Evolutionary conservation across 768 basidiomycete species (phyloP), one percentile per base, ranked within the genome.

Genomic region (Termitomyces sp.): DNA sequence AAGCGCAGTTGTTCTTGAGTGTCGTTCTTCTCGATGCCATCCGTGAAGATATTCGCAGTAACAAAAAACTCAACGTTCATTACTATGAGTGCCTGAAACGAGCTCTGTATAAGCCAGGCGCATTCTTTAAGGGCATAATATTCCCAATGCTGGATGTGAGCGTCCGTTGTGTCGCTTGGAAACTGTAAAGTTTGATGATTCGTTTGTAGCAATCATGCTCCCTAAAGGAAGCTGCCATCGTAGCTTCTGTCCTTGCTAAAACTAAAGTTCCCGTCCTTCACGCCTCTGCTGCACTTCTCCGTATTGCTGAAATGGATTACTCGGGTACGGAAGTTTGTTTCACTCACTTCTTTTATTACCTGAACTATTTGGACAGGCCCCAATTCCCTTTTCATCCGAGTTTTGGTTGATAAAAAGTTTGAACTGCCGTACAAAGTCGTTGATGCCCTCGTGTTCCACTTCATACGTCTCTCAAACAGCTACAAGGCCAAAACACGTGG

Each of bases 391-490:
- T 98, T 99, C 78, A 95, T 99, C 70, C 93, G 97, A 20, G 90
- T 98, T 13, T 78, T 99, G 33, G 78, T 98, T 52, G 97, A 99
- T 78, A 99, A 99, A 75, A 99, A 99, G 71, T 92, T 95, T 69
- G 93, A 97, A 60, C 78, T 99, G 33, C 97, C 97, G 0, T 99
- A 95, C 80, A 96, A 98, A 75, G 96, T 97, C 31, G 85, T 99
- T 55, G 97, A 99, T 69, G 91, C 93, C 3, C 84, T 99, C 58
- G 95, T 98, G 13, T 96, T 97, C 80, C 97, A 99, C 76, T 99
- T 97, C 71, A 94, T 98, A 67, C 89, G 95, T 27, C 86, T 98
- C 45, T 94, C 95, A 27, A 96, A 97, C 71, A 88, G 87, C 15
- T 91, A 93, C 75, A 92, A 88, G 73, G 86, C 84, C 47, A 85